Evolutionary conservation across 2,329 filamentous ascomycete species (phyloP).

Genomic region (Colletotrichum acutatum): DNA sequence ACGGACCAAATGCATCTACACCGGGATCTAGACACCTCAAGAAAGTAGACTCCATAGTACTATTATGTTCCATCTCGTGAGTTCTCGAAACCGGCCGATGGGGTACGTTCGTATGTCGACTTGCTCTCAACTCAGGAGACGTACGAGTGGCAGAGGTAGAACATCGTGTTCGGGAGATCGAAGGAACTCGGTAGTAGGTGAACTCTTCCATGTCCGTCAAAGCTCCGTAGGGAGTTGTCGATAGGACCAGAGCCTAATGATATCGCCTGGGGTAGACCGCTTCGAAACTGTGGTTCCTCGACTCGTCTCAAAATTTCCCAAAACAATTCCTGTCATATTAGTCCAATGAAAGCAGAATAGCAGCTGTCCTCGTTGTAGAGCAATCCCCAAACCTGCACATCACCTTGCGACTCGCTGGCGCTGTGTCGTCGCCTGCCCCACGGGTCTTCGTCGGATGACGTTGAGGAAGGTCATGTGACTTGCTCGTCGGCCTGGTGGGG

Average conservation of each 20-base stretch:
- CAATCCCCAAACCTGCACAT: not conserved
- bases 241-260: not conserved
- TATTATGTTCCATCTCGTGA: not conserved
- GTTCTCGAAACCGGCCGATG: not conserved
- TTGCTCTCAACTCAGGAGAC: not conserved
- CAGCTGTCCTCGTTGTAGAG: not conserved
- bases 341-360: not conserved
- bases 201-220: not conserved
- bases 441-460: not conserved
- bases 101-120: not conserved
- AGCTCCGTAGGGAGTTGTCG: not conserved
- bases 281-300: not conserved
- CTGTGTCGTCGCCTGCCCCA: not conserved
- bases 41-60: fast-evolving
- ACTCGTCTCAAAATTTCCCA: not conserved
- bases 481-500: not conserved
- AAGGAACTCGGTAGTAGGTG: not conserved
- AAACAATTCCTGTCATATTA: not conserved
- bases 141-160: not conserved
- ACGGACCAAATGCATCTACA: not conserved
- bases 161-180: not conserved
- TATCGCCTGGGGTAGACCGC: not conserved
- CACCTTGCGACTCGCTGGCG: not conserved
- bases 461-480: not conserved
- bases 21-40: not conserved